These are phyloP conservation scores for Larix kaempferi DNA, from an alignment of 75 land plant genomes.

Conservation along the genomic window DNA sequence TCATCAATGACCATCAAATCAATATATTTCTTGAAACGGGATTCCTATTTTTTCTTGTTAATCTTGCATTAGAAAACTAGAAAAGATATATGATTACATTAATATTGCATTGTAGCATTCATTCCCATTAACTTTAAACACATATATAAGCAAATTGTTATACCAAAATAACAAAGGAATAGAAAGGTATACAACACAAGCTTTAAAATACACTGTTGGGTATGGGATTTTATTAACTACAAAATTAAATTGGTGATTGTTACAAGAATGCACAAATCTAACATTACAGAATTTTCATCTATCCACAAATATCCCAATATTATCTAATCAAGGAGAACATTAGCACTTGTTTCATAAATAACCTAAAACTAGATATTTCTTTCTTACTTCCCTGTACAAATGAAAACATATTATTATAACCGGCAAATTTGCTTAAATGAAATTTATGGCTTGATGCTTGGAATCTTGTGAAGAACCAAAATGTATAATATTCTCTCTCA, in stretches of 20 bases:
- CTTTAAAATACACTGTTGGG: not conserved
- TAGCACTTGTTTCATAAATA: not conserved
- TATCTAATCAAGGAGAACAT: not conserved
- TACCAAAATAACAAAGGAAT: not conserved
- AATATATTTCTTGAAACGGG: too few species aligned
- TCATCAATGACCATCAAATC: too few species aligned
- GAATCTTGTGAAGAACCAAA: constrained; percentile 89
- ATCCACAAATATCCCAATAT: not conserved
- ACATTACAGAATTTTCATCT: not conserved
- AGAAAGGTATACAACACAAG: not conserved
- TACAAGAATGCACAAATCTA: not conserved
- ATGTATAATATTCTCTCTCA: constrained; percentile 92
- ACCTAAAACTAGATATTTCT: not conserved
- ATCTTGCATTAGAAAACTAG: too few species aligned
- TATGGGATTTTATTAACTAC: not conserved
- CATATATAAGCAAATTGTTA: not conserved
- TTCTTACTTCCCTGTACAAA: not conserved
- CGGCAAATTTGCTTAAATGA: not conserved
- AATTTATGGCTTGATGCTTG: constrained; percentile 17
- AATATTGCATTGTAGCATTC: too few species aligned
- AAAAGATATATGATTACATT: too few species aligned
- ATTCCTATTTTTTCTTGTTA: too few species aligned
- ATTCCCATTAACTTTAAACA: not conserved
- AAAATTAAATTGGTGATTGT: not conserved
- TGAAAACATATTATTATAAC: not conserved